Evolutionary conservation across 1,284 basidiomycete species (phyloP).

Genomic region (Ustilago vetiveriae): DNA sequence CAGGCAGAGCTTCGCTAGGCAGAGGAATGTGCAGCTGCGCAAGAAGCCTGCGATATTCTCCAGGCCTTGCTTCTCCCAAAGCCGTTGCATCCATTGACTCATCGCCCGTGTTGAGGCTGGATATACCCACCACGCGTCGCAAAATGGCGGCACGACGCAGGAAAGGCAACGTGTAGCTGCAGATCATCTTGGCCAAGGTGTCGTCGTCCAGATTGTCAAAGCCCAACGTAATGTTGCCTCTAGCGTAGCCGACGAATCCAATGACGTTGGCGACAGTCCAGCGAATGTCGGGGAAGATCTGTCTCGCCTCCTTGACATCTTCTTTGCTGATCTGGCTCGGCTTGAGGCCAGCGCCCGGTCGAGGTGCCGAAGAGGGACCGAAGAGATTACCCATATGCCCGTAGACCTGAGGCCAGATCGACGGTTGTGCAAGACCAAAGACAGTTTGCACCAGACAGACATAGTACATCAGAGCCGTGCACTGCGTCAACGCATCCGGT

Average conservation of each 20-base stretch:
- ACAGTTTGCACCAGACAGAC: conserved; percentile 62
- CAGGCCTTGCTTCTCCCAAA: conserved; percentile 15
- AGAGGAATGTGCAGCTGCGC: conserved; percentile 51
- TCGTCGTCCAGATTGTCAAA: conserved; percentile 64
- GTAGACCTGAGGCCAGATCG: conserved; percentile 58
- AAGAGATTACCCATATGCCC: conserved; percentile 38
- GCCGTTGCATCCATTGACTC: conserved; percentile 13
- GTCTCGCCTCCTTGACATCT: conserved; percentile 44
- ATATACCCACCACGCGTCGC: conserved; percentile 74
- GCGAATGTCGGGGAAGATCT: conserved; percentile 63
- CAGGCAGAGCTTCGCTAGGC: conserved; percentile 56
- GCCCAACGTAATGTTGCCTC: conserved; percentile 66
- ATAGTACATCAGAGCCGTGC: conserved; percentile 66
- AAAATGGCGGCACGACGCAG: conserved; percentile 89
- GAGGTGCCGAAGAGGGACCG: conserved; percentile 17
- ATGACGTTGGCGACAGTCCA: conserved; percentile 65
- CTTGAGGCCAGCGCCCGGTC: conserved; percentile 40
- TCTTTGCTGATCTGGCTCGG: conserved; percentile 31
- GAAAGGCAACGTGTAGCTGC: conserved; percentile 90
- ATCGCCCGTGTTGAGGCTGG: neutral
- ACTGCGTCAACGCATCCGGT: conserved; percentile 57
- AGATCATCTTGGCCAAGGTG: conserved; percentile 81
- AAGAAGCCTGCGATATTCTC: conserved; percentile 60
- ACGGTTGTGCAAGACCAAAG: conserved; percentile 65
- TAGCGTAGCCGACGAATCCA: conserved; percentile 63